Evolutionary conservation across 169 alveolate species (phyloP).

Genomic region (Plasmodium coatneyi): DNA sequence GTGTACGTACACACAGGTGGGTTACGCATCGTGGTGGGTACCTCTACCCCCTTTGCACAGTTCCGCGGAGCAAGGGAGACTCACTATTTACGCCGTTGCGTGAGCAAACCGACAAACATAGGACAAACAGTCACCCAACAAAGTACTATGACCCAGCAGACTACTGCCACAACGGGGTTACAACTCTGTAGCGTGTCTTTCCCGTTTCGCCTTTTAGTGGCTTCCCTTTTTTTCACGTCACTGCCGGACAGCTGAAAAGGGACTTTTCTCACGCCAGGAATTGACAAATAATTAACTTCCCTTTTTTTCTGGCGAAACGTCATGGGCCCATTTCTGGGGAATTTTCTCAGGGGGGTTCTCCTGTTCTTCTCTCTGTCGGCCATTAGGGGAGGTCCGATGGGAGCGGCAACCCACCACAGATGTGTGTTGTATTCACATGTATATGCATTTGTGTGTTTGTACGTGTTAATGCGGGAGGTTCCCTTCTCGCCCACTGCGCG

Average conservation of each 20-base stretch:
- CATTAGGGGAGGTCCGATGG: conserved; percentile 11
- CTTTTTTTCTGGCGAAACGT: background rate
- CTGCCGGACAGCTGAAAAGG: background rate
- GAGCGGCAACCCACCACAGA: background rate
- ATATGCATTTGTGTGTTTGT: background rate
- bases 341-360: background rate
- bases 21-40: background rate
- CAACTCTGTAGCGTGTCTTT: background rate
- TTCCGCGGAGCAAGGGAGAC: background rate
- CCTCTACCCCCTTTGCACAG: background rate
- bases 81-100: background rate
- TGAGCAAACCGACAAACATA: background rate
- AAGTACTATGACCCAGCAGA: background rate
- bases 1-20: background rate
- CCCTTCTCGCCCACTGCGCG: background rate
- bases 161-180: background rate
- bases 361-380: background rate
- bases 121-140: background rate
- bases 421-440: background rate
- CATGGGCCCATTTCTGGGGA: background rate
- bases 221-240: background rate
- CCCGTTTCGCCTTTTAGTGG: background rate
- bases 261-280: background rate
- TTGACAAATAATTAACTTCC: background rate
- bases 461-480: background rate